These are phyloP conservation scores for Fomitopsis pulvina DNA, from an alignment of 768 basidiomycete species.

Conservation along the genomic window DNA sequence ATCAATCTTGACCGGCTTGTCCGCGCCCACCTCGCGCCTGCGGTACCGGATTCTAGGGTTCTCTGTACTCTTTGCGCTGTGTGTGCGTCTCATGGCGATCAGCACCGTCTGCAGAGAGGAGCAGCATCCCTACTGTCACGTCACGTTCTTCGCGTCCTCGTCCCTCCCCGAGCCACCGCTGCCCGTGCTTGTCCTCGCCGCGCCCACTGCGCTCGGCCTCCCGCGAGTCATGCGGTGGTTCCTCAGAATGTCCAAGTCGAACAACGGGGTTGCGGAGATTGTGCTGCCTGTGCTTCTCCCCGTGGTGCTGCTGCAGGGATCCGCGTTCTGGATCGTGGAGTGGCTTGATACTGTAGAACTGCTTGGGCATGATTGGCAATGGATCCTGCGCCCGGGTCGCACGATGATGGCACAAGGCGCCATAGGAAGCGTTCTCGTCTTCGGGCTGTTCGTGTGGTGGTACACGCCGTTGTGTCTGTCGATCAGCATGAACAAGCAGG, in stretches of 20 bases:
- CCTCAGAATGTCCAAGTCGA: conserved; percentile 62
- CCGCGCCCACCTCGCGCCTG: conserved; percentile 62
- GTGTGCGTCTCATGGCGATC: conserved; percentile 67
- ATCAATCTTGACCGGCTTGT: conserved; percentile 51
- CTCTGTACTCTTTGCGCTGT: conserved; percentile 54
- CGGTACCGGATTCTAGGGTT: conserved; percentile 73
- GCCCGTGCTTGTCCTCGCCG: conserved; percentile 48
- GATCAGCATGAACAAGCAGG: conserved; percentile 27
- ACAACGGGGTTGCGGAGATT: conserved; percentile 62
- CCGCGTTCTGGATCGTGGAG: conserved; percentile 76
- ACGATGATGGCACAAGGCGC: conserved; percentile 57
- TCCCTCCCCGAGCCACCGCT: conserved; percentile 60
- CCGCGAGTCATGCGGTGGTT: conserved; percentile 53
- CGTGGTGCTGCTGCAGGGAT: conserved; percentile 51
- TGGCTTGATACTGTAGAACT: conserved; percentile 57
- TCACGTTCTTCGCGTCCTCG: conserved; percentile 83
- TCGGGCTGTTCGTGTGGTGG: conserved; percentile 64
- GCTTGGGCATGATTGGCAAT: conserved; percentile 34
- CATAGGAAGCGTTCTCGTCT: conserved; percentile 43
- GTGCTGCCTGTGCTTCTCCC: conserved; percentile 56
- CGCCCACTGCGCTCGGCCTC: conserved; percentile 47
- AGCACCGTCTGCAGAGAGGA: conserved; percentile 94
- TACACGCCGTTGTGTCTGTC: conserved; percentile 68
- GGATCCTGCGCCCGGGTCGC: conserved; percentile 42
- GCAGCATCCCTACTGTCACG: conserved; percentile 82